Evolutionary conservation across 129 eudicot species (phyloP), one percentile per base, ranked within the genome.

Genomic region (Centella asiatica): DNA sequence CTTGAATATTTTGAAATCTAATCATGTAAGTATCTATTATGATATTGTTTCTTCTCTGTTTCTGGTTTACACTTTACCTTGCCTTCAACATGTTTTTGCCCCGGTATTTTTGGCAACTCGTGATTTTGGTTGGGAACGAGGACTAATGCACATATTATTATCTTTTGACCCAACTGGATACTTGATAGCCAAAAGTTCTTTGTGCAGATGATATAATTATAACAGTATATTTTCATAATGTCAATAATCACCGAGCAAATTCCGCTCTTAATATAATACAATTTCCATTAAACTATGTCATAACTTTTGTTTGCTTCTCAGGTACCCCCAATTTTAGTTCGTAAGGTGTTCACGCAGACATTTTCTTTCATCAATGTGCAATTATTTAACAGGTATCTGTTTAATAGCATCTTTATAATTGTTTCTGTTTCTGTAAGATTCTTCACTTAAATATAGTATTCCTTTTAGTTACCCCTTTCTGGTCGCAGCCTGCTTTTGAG

Each of bases 301-400:
- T 52, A 18, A 72, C 27, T 14, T 63, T 22, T 45, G 49, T 37
- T 55, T 46, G 59, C 19, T 75, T 69, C 66, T 53, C 74, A 92
- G 96, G 99, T 87, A 28, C 95, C 96, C n/a, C 75, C 92, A 32
- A 84, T 92, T 67, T 76, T 92, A 58, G 85, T 92, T 17, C 92
- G 95, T 60, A 87, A 92, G 74, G 88, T 84, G 75, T 87, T 84
- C 75, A 87, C 88, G 17, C 99, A 87, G 74, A 75, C 81, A 74
- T 92, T 92, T 58, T 80, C 99, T 75, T 92, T 87, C 82, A 74
- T 87, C 81, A 87, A 92, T 60, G 95, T 92, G 66, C 99, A 92
- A 66, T 69, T 92, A 64, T 92, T 87, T 65, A 92, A 92, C 96
- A 87, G 99, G 99, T 92, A 0, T 24, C 48, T 62, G 55, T 24